These are phyloP conservation scores for Daedaleopsis nitida DNA, from an alignment of 768 basidiomycete genomes.

Conservation along the genomic window DNA sequence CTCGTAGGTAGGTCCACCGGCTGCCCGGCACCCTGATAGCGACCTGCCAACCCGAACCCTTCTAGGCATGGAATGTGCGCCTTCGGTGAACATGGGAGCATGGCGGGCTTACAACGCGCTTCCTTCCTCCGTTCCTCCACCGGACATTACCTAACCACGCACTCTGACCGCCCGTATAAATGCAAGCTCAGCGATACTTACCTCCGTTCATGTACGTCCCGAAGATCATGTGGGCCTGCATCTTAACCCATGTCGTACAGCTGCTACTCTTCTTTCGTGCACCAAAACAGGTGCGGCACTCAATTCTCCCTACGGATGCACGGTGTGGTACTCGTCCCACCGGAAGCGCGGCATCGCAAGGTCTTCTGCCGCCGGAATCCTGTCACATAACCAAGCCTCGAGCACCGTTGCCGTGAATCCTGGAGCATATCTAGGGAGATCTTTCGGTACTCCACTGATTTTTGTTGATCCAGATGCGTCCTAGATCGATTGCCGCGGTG, in stretches of 20 bases:
- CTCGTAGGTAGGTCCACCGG: background rate
- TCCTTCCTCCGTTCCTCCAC: conserved; percentile 15
- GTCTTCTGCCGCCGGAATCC: background rate
- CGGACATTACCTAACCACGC: conserved; percentile 19
- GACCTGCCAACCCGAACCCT: background rate
- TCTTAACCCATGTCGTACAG: background rate
- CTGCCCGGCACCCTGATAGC: background rate
- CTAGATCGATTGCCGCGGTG: background rate
- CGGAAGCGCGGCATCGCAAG: background rate
- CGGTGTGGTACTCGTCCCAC: background rate
- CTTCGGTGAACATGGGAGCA: background rate
- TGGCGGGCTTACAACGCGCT: background rate
- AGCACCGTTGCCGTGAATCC: background rate
- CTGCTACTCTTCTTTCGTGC: background rate
- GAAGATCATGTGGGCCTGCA: background rate
- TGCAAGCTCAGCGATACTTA: background rate
- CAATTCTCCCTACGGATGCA: background rate
- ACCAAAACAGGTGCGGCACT: background rate
- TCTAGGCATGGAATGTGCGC: background rate
- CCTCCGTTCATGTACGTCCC: background rate
- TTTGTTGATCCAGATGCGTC: background rate
- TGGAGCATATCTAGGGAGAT: background rate
- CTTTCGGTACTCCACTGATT: background rate
- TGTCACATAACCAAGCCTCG: background rate
- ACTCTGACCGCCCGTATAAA: background rate